These are phyloP conservation scores for Colletotrichum spinosum DNA, from an alignment of 2,329 filamentous ascomycete species.

Conservation along the genomic window DNA sequence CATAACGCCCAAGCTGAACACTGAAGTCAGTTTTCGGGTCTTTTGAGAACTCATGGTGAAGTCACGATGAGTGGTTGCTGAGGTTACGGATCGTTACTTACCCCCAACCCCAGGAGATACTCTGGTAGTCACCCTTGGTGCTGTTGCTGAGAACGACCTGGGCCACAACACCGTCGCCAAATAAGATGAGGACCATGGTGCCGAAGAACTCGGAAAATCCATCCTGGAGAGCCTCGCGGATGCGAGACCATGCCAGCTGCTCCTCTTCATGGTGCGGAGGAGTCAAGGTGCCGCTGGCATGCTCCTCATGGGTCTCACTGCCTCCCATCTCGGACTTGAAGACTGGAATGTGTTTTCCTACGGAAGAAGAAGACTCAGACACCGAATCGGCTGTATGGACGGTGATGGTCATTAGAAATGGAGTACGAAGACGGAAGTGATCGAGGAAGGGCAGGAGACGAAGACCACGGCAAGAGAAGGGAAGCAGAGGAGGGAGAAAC, in stretches of 20 bases:
- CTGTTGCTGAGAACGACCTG: slow-evolving; percentile 71
- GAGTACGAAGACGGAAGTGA: slow-evolving; percentile 18
- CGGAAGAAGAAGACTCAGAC: slow-evolving; percentile 47
- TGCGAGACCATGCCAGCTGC: slow-evolving; percentile 60
- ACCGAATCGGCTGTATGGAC: slow-evolving; percentile 44
- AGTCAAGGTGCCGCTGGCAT: slow-evolving; percentile 33
- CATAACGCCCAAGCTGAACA: slow-evolving; percentile 70
- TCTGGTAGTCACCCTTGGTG: slow-evolving; percentile 61
- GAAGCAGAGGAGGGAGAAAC: slow-evolving; percentile 14
- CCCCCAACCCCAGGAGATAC: slow-evolving; percentile 63
- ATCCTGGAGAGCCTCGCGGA: slow-evolving; percentile 65
- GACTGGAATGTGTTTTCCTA: slow-evolving; percentile 46
- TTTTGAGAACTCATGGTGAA: slow-evolving; percentile 20
- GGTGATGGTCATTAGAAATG: slow-evolving; percentile 45
- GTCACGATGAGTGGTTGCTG: slow-evolving; percentile 4
- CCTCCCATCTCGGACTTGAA: slow-evolving; percentile 48
- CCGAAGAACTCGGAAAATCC: slow-evolving; percentile 76
- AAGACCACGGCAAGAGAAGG: slow-evolving; percentile 13
- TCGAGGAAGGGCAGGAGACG: background rate
- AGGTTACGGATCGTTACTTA: slow-evolving; percentile 44
- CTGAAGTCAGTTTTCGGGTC: slow-evolving; percentile 11
- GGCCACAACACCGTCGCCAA: slow-evolving; percentile 78
- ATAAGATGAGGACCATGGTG: slow-evolving; percentile 75
- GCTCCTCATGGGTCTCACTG: slow-evolving; percentile 38
- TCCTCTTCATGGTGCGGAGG: slow-evolving; percentile 40